Evolutionary conservation across 208 protist species (phyloP), one percentile per base, ranked within the genome.

Genomic region (Zelonia costaricensis): DNA sequence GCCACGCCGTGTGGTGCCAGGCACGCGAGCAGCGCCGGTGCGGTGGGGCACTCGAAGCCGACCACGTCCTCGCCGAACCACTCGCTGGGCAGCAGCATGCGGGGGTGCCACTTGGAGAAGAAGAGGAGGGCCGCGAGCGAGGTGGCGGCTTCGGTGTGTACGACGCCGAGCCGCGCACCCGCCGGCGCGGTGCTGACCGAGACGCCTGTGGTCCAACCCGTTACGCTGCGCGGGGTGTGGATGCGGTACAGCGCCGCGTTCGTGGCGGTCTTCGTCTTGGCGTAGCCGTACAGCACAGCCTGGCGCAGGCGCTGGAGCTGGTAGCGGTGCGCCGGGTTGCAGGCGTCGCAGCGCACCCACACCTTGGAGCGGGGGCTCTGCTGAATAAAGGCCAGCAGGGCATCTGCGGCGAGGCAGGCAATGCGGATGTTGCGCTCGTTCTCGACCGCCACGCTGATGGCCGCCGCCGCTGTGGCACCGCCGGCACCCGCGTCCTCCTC

Each of bases 41-140:
- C 64, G 4, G 52, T 33, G 3, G 83, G 85, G 25, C 84, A 75
- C 44, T 84, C 74, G 63, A 94, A 94, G 31, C 68, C 77, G 5
- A 78, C 74, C 27, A 92, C 77, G 15, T 87, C 71, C 68, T 94
- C 88, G 8, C 88, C 88, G n/a, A 94, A 61, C 88, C 88, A 94
- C 55, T 85, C 79, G 7, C 75, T 79, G 27, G 83, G 72, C n/a
- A 89, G 49, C 40, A 47, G 40, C 48, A 58, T 74, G 20, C 47
- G 55, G 7, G 52, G 70, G 58, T 71, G 61, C 27, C 62, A 69
- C 13, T 68, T 16, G 15, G 77, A 80, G 59, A 90, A 90, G 46
- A 78, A 77, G 20, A 93, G 62, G 31, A 84, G 69, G 31, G 78
- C 69, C 58, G 64, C n/a, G 2, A 93, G 48, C 20, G 69, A 25